Evolutionary conservation across 2,329 filamentous ascomycete genomes (phyloP).

Genomic region (Penicillium hesseltinei): DNA sequence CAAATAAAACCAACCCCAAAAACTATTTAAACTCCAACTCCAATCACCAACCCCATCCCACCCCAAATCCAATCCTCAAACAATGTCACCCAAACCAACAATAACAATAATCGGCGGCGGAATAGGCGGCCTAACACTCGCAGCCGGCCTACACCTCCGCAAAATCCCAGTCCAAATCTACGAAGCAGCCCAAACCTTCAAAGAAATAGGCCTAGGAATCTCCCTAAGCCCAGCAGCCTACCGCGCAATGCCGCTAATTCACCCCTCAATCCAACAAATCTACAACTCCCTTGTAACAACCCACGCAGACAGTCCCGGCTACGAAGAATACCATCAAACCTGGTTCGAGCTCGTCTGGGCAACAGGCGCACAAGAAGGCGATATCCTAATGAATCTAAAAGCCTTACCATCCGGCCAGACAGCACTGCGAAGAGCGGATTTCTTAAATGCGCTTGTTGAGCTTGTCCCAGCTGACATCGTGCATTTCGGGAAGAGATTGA

Average conservation of each 20-base stretch:
- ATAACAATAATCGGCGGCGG: conserved; percentile 61
- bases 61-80: conserved; percentile 12
- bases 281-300: conserved; percentile 35
- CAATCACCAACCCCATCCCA: background rate
- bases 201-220: conserved; percentile 59
- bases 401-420: conserved; percentile 33
- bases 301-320: conserved; percentile 34
- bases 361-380: conserved; percentile 19
- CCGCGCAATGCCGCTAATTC: conserved; percentile 55
- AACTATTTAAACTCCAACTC: background rate
- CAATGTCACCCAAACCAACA: background rate
- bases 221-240: conserved; percentile 57
- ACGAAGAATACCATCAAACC: conserved; percentile 28
- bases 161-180: conserved; percentile 53
- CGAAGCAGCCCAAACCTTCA: conserved; percentile 55
- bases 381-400: conserved; percentile 32
- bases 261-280: conserved; percentile 39
- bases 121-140: conserved; percentile 57
- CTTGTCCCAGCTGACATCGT: conserved; percentile 30
- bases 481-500: conserved; percentile 34
- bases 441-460: conserved; percentile 34
- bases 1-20: background rate
- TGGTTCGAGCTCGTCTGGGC: conserved; percentile 37
- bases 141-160: conserved; percentile 51
- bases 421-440: conserved; percentile 33